A percentile compares a stretch with the other conserved stretches of the same genome.
These are phyloP conservation scores for Colletotrichum sp. DNA, from an alignment of 2,329 filamentous ascomycete species.

Conservation along the genomic window DNA sequence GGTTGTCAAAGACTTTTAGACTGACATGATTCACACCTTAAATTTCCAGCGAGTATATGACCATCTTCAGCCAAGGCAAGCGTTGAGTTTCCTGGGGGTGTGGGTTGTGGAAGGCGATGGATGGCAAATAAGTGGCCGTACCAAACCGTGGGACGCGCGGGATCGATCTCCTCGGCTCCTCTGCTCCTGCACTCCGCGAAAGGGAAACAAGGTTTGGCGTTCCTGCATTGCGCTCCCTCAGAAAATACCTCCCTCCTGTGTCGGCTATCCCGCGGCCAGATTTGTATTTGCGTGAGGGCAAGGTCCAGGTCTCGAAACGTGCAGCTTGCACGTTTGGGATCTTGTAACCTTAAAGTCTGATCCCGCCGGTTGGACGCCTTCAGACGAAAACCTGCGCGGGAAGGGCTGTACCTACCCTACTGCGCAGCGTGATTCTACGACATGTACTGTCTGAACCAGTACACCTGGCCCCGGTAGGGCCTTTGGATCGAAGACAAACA, in stretches of 20 bases:
- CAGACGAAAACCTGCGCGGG: neutral
- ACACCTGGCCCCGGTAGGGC: neutral
- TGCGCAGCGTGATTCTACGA: neutral
- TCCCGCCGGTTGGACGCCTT: neutral
- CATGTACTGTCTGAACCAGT: neutral
- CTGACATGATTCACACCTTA: neutral
- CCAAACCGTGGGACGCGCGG: neutral
- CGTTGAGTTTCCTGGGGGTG: neutral
- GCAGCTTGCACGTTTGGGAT: conserved; percentile 3
- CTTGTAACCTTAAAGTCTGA: conserved; percentile 9
- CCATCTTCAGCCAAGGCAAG: neutral
- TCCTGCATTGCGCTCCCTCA: neutral
- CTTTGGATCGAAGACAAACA: neutral
- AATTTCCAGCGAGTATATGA: neutral
- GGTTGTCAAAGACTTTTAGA: neutral
- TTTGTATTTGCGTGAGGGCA: neutral
- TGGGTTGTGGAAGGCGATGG: neutral
- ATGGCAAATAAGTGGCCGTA: neutral
- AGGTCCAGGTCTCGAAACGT: conserved; percentile 10
- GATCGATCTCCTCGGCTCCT: neutral
- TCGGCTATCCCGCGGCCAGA: neutral
- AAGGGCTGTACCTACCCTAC: neutral
- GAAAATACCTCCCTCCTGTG: neutral
- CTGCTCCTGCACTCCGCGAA: neutral
- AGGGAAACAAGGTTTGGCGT: neutral